A percentile compares a stretch with the other conserved stretches of the same genome.
phyloP scores from a whole-genome alignment of 495 filamentous ascomycete genomes.

The Saxophila tyrrhenica region DNA sequence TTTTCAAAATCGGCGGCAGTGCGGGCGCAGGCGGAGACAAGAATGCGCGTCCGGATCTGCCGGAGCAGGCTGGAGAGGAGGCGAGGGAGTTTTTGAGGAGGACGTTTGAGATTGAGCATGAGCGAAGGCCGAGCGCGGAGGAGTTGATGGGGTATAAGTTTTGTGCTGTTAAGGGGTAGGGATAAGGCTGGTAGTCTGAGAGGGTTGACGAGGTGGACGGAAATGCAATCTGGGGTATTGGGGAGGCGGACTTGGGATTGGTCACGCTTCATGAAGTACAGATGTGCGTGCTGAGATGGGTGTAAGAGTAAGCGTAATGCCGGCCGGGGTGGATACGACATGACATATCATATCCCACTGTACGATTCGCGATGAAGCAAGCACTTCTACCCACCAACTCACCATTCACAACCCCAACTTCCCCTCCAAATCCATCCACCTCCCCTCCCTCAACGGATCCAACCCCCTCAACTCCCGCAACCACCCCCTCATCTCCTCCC shows the following conservation, averaged over 20 bases:
- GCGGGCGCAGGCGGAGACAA: conserved; percentile 20
- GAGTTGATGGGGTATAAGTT: conserved; percentile 49
- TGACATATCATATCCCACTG: too few relatives aligned
- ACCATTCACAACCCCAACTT: conserved; percentile 15
- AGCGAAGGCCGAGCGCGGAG: conserved; percentile 80
- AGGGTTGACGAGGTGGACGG: too few relatives aligned
- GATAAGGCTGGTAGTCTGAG: too few relatives aligned
- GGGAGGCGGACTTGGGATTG: too few relatives aligned
- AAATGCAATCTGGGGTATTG: too few relatives aligned
- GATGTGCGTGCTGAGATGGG: too few relatives aligned
- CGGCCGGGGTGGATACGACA: too few relatives aligned
- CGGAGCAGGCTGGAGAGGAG: conserved; percentile 72
- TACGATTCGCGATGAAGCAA: too few relatives aligned
- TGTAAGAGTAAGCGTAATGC: too few relatives aligned
- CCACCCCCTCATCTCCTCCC: conserved; percentile 28
- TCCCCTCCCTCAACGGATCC: conserved; percentile 29
- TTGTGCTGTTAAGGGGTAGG: conserved; percentile 2
- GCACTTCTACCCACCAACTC: too few relatives aligned
- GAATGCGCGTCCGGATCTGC: conserved; percentile 76
- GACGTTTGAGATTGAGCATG: conserved; percentile 93
- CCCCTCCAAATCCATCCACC: conserved; percentile 29
- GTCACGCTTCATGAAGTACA: too few relatives aligned
- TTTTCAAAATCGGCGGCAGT: conserved; percentile 87
- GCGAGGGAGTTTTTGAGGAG: conserved; percentile 73
- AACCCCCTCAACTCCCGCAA: conserved; percentile 25